These are phyloP conservation scores for Mycena sp. DNA, from an alignment of 1,284 basidiomycete species.

Conservation along the genomic window DNA sequence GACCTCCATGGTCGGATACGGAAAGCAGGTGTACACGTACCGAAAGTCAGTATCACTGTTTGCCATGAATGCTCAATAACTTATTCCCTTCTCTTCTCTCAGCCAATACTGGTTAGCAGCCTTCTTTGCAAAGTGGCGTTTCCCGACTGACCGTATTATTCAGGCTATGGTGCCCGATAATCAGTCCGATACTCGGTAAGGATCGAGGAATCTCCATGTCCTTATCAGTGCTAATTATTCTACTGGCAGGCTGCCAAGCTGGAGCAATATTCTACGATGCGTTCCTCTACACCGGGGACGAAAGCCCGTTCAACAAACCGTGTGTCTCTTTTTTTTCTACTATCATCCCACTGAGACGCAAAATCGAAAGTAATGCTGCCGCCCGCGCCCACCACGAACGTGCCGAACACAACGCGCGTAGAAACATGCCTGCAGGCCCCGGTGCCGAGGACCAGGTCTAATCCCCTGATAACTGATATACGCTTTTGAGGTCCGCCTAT, in stretches of 20 bases:
- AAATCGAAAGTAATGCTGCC: conserved; percentile 15
- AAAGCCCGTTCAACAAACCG: conserved; percentile 34
- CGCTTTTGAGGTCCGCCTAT: no score
- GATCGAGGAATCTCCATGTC: no score
- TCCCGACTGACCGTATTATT: no score
- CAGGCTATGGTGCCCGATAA: conserved; percentile 56
- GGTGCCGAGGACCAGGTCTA: conserved; percentile 22
- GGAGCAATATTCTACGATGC: conserved; percentile 47
- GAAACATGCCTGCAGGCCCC: conserved; percentile 18
- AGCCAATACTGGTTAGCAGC: conserved; percentile 35
- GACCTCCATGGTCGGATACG: conserved; percentile 52
- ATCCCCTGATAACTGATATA: no score
- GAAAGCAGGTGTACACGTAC: conserved; percentile 14
- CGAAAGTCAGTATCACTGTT: conserved; percentile 19
- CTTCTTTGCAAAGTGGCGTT: no score
- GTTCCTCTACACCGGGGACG: conserved; percentile 46
- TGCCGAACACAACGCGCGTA: conserved; percentile 11
- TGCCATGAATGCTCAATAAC: not conserved
- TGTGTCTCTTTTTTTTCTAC: not conserved
- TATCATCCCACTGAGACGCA: no score
- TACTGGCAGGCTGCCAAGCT: conserved; percentile 45
- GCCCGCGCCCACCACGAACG: conserved; percentile 19
- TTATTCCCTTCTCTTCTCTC: not conserved
- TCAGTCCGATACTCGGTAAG: conserved; percentile 46
- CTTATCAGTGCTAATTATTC: no score